Evolutionary conservation across 2,329 filamentous ascomycete genomes (phyloP).

Genomic region (Neopestalotiopsis sp.): DNA sequence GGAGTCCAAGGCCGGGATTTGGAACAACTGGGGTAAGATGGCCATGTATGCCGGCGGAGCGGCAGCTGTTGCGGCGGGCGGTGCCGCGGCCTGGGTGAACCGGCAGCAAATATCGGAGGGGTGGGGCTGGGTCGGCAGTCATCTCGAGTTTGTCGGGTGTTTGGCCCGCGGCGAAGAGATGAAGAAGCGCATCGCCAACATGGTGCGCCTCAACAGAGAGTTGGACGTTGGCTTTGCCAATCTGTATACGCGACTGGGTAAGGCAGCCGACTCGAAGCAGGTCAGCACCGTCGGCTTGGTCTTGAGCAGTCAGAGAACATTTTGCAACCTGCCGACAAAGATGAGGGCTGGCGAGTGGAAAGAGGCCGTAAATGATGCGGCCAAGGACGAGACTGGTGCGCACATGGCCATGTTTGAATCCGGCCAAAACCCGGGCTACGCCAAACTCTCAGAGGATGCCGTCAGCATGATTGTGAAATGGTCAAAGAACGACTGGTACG

Average conservation of each 20-base stretch:
- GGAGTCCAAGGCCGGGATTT: conserved; percentile 52
- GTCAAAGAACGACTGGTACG: conserved; percentile 71
- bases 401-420: conserved; percentile 84
- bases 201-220: conserved; percentile 69
- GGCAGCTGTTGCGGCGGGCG: conserved; percentile 80
- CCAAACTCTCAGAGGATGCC: conserved; percentile 68
- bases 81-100: conserved; percentile 85
- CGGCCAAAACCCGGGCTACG: conserved; percentile 75
- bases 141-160: conserved; percentile 92
- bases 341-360: conserved; percentile 64
- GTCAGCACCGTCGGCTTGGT: conserved; percentile 61
- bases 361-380: conserved; percentile 78
- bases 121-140: conserved; percentile 82
- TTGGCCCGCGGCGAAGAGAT: conserved; percentile 85
- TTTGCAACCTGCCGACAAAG: conserved; percentile 79
- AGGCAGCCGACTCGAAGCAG: conserved; percentile 63
- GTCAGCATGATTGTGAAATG: conserved; percentile 69
- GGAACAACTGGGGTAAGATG: conserved; percentile 84
- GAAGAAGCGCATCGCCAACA: conserved; percentile 70
- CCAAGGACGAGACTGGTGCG: conserved; percentile 77
- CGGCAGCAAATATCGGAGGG: conserved; percentile 80
- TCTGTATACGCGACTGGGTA: conserved; percentile 84
- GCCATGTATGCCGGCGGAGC: conserved; percentile 88
- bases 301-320: conserved; percentile 77
- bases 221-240: conserved; percentile 81